Evolutionary conservation across 768 basidiomycete species (phyloP).

Genomic region (Arthromyces matolae): DNA sequence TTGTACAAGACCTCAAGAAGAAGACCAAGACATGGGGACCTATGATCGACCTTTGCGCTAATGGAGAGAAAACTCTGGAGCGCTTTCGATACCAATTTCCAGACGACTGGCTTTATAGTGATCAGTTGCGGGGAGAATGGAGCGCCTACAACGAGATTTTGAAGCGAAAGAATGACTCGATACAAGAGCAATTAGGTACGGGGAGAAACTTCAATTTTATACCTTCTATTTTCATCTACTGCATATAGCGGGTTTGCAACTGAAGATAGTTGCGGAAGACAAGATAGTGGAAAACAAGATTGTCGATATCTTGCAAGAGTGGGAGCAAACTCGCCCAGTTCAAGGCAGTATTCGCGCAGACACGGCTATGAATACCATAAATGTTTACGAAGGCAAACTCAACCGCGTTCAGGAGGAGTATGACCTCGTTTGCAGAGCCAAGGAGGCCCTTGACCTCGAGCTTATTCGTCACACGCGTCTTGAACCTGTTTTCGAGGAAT

Average conservation of each 20-base stretch:
- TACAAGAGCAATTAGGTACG: constrained; percentile 95
- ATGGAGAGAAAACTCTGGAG: constrained; percentile 96
- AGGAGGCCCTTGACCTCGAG: constrained; percentile 95
- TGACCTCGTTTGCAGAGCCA: constrained; percentile 91
- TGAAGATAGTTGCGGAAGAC: constrained; percentile 99
- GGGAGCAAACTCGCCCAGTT: constrained; percentile 95
- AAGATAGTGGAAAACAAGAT: constrained; percentile 97
- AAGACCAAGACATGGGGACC: constrained; percentile 96
- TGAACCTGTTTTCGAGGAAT: constrained; percentile 91
- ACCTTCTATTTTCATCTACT: neutral
- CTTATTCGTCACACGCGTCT: constrained; percentile 85
- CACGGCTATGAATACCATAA: constrained; percentile 93
- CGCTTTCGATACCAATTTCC: constrained; percentile 96
- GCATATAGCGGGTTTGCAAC: constrained; percentile 81
- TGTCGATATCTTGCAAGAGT: constrained; percentile 83
- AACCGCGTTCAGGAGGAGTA: constrained; percentile 91
- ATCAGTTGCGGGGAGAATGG: constrained; percentile 97
- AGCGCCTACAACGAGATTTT: constrained; percentile 97
- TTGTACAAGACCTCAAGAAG: constrained; percentile 97
- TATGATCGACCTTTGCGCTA: constrained; percentile 91
- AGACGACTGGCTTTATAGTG: constrained; percentile 96
- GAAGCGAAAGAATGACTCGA: constrained; percentile 96
- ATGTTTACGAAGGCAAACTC: constrained; percentile 89
- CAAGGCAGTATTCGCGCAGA: constrained; percentile 97
- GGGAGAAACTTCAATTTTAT: neutral